Base-by-base conservation (phyloP, 441 rosid genomes). In the Brassica hybrid region DNA sequence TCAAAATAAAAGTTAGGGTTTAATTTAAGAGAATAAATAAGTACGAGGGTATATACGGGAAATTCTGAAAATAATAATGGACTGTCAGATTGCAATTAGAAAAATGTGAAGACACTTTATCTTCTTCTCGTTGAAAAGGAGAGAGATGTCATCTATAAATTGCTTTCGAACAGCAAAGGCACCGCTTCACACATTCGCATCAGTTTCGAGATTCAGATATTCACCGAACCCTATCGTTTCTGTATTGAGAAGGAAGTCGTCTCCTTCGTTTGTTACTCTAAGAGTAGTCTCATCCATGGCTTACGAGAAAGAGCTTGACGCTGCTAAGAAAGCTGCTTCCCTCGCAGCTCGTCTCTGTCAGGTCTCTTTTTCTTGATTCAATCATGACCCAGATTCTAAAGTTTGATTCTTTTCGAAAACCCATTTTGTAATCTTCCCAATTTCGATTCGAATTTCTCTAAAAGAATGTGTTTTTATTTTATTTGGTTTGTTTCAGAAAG, bases 341-440 rank as follows among this genome's bases (percentile, higher is more conserved):
- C 87, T 96, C 50, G 97, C 99, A 45, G 91, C 99, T 83, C 87
- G 88, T 71, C 97, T 96, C 73, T 96, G 98, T 86, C 97, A 86
- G 97, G 98, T 81, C 8, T 36, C 4, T n/a, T n/a, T 30, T 16
- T 8, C 13, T 5, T 9, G 45, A 62, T 62, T 30, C 19, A n/a
- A n/a, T n/a, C n/a, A n/a, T n/a, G n/a, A n/a, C n/a, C n/a, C n/a
- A n/a, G 8, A 64, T 17, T 10, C 50, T 9, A 38, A 65, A 36
- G 4, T 38, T 65, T 65, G 17, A 12, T 18, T 0, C n/a, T 12
- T 38, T 17, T 11, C 0, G 17, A 38, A 65, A 38, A 38, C 69
- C 69, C 69, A 38, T 11, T 65, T 41, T 7, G 30, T 12, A 64
- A 65, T 41, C 17, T 18, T 38, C n/a, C n/a, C 9, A 50, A 0